phyloP scores from a whole-genome alignment of 2,329 filamentous ascomycete species.

The Xylaria sp. region DNA sequence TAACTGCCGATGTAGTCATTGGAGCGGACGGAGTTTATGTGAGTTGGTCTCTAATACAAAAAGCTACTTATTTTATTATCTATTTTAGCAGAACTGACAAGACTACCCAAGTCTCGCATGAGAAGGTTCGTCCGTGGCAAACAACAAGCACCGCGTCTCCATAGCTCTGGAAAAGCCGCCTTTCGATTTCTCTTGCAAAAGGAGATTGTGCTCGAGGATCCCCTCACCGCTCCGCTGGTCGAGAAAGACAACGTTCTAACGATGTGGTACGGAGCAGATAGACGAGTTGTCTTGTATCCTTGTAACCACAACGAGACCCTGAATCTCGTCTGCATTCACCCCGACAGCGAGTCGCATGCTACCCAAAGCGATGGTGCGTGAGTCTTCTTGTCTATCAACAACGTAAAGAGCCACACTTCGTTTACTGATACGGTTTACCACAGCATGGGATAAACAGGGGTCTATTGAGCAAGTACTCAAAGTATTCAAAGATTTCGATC shows the following conservation, averaged over 20 bases:
- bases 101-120: conserved; percentile 40
- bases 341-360: conserved; percentile 55
- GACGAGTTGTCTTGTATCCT: conserved; percentile 61
- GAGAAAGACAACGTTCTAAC: conserved; percentile 47
- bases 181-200: conserved; percentile 66
- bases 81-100: background rate
- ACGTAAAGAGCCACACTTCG: background rate
- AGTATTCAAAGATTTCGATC: conserved; percentile 57
- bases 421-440: conserved; percentile 28
- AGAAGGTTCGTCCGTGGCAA: conserved; percentile 58
- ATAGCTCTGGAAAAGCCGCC: conserved; percentile 64
- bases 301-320: conserved; percentile 57
- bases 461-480: conserved; percentile 54
- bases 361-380: conserved; percentile 48
- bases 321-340: conserved; percentile 66
- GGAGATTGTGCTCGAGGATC: conserved; percentile 48
- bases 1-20: conserved; percentile 39
- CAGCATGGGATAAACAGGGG: conserved; percentile 56
- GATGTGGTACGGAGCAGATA: conserved; percentile 57
- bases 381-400: background rate
- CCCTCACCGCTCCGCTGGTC: conserved; percentile 50
- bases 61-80: background rate
- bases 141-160: conserved; percentile 48
- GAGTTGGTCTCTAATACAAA: conserved; percentile 12
- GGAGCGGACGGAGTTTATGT: conserved; percentile 44